Base-by-base conservation (phyloP, 495 filamentous ascomycete species). In the Daldinia loculata region DNA sequence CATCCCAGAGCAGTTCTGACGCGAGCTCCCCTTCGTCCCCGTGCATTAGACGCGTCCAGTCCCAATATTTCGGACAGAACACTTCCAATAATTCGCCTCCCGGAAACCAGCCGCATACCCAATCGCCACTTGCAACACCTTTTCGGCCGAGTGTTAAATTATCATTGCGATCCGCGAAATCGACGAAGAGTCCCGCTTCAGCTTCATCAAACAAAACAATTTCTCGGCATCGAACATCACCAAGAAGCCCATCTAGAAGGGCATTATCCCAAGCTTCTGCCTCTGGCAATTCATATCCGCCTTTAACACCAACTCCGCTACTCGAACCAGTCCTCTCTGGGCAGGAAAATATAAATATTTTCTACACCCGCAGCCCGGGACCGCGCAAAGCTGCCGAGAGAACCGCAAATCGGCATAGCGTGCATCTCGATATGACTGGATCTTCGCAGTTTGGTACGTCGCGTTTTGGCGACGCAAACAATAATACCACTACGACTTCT, bases 161-260 rank as follows among this genome's bases (percentile, higher is more conserved):
- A 29, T 86, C 86, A 26, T 77, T 87, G 43, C 81, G 86, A 57
- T 87, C 86, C 14, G 81, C 79, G 7, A 80, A 81, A 63, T 75
- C 82, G 12, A 60, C 74, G 9, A 81, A 79, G 66, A 86, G 74
- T 62, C 75, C 75, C 17, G 38, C 66, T 17, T 63, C 66, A 14
- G n/a, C 79, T n/a, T 76, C 79, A 0, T 50, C 83, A 3, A 76
- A 83, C 51, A 83, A 84, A 38, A 82, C 81, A 4, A 76, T 85
- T 22, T 78, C 79, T 7, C 75, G 82, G 12, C 78, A 84, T 26
- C 85, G 88, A 58, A 88, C 87, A 3, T 90, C 90, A 4, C 90
- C 91, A 2, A 88, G 87, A 66, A 95, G 92, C 77, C 93, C 93
- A 7, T 83, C 89, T 55, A 92, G 92, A 74, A 89, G 91, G 70